Conservation (phyloP, 768 basidiomycete genomes). For the Termitomyces sp. region DNA sequence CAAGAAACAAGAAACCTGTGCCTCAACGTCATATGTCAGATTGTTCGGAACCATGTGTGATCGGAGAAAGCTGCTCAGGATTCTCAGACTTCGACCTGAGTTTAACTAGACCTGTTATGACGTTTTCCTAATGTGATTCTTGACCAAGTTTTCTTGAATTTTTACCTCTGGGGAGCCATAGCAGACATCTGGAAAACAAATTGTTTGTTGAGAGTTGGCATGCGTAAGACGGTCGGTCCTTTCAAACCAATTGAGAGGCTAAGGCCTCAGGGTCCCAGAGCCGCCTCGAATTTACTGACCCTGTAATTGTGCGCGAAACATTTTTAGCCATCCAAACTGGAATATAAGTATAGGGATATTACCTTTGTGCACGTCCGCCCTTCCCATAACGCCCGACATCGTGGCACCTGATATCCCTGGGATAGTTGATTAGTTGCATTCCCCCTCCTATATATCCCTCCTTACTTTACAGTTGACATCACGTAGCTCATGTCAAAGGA, state of each 20-base stretch:
- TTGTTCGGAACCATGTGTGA: no score
- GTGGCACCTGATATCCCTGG: no score
- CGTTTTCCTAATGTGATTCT: not conserved
- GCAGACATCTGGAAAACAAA: not conserved
- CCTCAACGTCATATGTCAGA: no score
- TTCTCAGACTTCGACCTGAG: not conserved
- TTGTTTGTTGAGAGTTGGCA: not conserved
- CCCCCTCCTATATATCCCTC: no score
- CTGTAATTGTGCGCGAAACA: not conserved
- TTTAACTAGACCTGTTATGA: not conserved
- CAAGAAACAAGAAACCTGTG: no score
- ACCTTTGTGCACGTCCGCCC: not conserved
- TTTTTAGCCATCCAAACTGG: not conserved
- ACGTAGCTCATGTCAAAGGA: no score
- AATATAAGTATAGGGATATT: not conserved
- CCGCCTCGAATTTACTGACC: not conserved
- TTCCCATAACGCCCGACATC: not conserved
- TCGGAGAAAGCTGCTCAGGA: not conserved
- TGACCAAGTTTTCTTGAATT: not conserved
- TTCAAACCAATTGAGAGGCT: not conserved
- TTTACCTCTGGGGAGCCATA: no score
- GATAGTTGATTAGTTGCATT: no score
- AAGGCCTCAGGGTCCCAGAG: not conserved
- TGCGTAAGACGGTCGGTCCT: not conserved
- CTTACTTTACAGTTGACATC: no score